These are phyloP conservation scores for Ogataea polymorpha DNA, from an alignment of 805 yeast species.

Conservation along the genomic window DNA sequence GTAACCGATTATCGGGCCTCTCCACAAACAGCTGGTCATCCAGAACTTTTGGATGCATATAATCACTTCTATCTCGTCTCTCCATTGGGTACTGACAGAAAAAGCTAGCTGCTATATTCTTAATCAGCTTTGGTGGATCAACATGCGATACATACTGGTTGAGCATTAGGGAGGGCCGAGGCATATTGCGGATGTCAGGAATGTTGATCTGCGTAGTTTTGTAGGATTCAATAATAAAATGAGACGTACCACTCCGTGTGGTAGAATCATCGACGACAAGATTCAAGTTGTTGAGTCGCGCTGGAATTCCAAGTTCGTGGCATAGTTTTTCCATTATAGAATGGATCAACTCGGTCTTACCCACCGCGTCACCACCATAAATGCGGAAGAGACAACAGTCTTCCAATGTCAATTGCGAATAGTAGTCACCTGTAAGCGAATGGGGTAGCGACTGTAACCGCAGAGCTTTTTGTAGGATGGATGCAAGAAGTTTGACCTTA, in stretches of 20 bases:
- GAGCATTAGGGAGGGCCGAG: not conserved
- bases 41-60: not conserved
- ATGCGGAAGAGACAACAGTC: constrained; percentile 9
- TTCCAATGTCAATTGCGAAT: constrained; percentile 1
- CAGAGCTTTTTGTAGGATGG: constrained; percentile 2
- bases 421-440: not conserved
- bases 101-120: not conserved
- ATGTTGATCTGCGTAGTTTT: not conserved
- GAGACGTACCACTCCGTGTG: not conserved
- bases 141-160: not conserved
- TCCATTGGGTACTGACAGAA: not conserved
- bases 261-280: constrained; percentile 6
- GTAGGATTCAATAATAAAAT: not conserved
- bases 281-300: not conserved
- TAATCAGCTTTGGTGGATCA: not conserved
- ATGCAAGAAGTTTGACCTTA: constrained; percentile 2
- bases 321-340: constrained; percentile 12
- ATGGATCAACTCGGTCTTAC: constrained; percentile 2
- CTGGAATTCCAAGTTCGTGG: constrained; percentile 4
- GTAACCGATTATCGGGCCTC: not conserved
- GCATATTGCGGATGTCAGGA: not conserved
- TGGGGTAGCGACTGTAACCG: constrained; percentile 9
- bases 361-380: constrained; percentile 13
- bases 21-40: not conserved
- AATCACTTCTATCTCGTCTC: not conserved